Conservation (phyloP, 2,329 filamentous ascomycete genomes). For the Epichloe scottii region DNA sequence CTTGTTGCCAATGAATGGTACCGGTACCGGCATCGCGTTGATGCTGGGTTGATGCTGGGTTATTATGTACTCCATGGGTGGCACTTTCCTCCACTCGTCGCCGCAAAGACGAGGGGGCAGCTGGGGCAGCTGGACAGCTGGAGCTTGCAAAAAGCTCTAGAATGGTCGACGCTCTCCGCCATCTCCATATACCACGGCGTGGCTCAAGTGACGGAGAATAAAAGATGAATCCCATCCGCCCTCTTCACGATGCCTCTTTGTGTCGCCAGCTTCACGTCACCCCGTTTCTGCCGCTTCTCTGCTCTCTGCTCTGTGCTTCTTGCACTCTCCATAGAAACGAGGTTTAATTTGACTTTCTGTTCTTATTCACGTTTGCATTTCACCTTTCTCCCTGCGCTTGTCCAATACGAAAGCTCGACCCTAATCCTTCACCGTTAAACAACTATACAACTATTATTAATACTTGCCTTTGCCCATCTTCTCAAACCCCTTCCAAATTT, state of each 20-base stretch:
- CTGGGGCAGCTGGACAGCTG: background rate
- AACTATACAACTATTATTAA: background rate
- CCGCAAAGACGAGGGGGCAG: background rate
- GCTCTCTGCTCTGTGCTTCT: background rate
- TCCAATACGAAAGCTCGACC: background rate
- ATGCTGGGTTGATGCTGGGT: background rate
- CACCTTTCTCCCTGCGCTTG: background rate
- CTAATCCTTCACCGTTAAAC: background rate
- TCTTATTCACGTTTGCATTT: background rate
- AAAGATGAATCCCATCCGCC: conserved; percentile 6
- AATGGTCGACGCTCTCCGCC: conserved; percentile 4
- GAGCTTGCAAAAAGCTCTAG: conserved; percentile 5
- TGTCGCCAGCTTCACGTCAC: background rate
- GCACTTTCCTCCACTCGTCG: conserved; percentile 4
- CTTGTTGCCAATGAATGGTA: background rate
- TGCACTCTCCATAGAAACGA: background rate
- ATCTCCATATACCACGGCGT: conserved; percentile 10
- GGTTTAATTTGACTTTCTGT: background rate
- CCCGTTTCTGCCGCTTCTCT: background rate
- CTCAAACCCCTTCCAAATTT: background rate
- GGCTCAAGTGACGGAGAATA: conserved; percentile 8
- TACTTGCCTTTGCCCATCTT: background rate
- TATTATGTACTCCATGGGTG: background rate
- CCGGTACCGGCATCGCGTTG: background rate
- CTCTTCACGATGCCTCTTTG: background rate